Evolutionary conservation across 257 asterid genomes (phyloP).

Genomic region (Solanum appendiculatum): DNA sequence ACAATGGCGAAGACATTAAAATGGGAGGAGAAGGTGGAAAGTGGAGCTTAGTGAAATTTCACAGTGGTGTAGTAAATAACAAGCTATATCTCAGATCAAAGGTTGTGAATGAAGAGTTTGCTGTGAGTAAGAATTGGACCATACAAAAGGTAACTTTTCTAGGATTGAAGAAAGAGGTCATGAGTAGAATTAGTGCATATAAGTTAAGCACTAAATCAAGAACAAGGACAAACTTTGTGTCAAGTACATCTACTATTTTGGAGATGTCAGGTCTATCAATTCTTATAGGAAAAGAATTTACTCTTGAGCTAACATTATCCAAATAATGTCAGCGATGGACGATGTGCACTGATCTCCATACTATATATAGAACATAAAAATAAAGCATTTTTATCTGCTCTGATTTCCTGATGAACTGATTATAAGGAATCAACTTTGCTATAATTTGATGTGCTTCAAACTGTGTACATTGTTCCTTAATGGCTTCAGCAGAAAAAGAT

Average conservation of each 20-base stretch:
- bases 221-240: background rate
- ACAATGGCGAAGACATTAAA: slow-evolving; percentile 43
- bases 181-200: background rate
- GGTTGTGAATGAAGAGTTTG: background rate
- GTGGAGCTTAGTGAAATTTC: slow-evolving; percentile 27
- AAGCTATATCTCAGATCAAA: background rate
- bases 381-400: no score
- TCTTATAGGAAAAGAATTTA: background rate
- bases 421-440: no score
- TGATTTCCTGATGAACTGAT: no score
- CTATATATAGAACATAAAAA: no score
- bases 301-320: background rate
- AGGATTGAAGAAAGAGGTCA: background rate
- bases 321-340: no score
- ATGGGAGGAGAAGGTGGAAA: slow-evolving; percentile 30
- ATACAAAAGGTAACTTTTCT: slow-evolving; percentile 3
- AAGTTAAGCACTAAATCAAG: background rate
- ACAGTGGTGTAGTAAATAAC: background rate
- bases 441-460: no score
- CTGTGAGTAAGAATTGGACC: background rate
- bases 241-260: background rate
- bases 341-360: no score
- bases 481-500: no score
- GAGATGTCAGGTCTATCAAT: background rate
- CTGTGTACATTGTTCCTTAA: no score